phyloP scores from a whole-genome alignment of 305 asterid species.

The Coffea humblotiana region DNA sequence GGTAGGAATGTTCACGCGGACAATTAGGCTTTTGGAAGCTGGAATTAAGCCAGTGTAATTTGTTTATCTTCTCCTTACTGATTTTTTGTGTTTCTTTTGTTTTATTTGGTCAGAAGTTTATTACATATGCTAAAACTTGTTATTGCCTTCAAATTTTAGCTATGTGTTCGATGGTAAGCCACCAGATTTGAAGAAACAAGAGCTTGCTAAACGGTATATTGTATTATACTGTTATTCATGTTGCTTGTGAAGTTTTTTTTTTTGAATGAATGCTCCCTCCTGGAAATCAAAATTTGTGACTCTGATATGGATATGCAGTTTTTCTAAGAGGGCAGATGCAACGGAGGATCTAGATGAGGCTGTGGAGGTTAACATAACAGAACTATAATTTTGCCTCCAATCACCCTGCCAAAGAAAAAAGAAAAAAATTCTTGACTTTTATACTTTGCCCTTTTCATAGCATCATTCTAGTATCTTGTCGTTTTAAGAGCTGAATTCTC shows the following conservation, averaged over 20 bases:
- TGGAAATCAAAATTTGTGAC: conserved; percentile 7
- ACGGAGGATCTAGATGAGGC: conserved; percentile 76
- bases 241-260: background rate
- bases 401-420: background rate
- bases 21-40: conserved; percentile 95
- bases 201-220: conserved; percentile 88
- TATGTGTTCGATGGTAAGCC: conserved; percentile 85
- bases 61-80: conserved; percentile 12
- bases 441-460: background rate
- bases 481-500: background rate
- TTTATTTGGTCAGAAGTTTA: conserved; percentile 10
- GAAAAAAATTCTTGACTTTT: background rate
- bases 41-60: conserved; percentile 95
- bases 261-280: background rate
- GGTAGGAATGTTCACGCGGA: conserved; percentile 91
- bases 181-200: conserved; percentile 65
- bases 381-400: conserved; percentile 3
- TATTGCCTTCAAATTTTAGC: conserved; percentile 33
- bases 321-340: conserved; percentile 84
- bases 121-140: conserved; percentile 20
- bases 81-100: conserved; percentile 14
- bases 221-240: conserved; percentile 5
- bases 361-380: conserved; percentile 52
- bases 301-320: conserved; percentile 44
- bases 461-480: background rate